These are phyloP conservation scores for Letharia lupina DNA, from an alignment of 495 filamentous ascomycete genomes.

Conservation along the genomic window DNA sequence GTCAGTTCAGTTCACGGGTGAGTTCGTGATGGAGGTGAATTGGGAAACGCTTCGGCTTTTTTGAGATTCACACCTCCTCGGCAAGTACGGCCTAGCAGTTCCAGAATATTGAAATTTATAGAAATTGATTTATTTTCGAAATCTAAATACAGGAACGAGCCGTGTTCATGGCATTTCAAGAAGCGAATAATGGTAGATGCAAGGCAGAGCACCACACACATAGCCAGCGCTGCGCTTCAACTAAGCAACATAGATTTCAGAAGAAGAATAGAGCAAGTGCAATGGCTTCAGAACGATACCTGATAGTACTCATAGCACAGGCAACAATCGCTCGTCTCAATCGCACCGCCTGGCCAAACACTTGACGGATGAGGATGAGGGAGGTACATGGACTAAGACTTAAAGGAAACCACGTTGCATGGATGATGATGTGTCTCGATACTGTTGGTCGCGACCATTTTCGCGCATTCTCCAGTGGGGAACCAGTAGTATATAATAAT, in stretches of 20 bases:
- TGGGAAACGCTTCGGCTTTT: neutral
- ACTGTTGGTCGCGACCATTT: conserved; percentile 1
- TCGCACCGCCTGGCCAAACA: neutral
- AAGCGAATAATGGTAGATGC: neutral
- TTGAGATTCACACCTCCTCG: conserved; percentile 7
- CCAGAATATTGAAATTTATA: conserved; percentile 8
- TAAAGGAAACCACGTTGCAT: conserved; percentile 11
- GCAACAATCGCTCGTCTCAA: neutral
- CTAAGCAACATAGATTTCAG: neutral
- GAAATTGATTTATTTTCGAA: conserved; percentile 15
- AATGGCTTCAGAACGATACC: neutral
- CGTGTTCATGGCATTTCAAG: neutral
- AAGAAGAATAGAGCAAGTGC: neutral
- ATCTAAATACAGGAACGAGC: conserved; percentile 13
- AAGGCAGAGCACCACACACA: neutral
- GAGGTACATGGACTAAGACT: neutral
- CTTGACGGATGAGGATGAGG: neutral
- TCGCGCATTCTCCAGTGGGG: conserved; percentile 6
- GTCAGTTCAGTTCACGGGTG: neutral
- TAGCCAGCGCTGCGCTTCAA: neutral
- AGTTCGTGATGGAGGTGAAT: neutral
- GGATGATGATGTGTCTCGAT: conserved; percentile 17
- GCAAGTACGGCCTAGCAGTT: conserved; percentile 12
- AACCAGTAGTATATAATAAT: conserved; percentile 5
- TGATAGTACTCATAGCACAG: neutral